Base-by-base conservation (phyloP, 1,284 basidiomycete genomes). In the Papiliotrema laurentii region DNA sequence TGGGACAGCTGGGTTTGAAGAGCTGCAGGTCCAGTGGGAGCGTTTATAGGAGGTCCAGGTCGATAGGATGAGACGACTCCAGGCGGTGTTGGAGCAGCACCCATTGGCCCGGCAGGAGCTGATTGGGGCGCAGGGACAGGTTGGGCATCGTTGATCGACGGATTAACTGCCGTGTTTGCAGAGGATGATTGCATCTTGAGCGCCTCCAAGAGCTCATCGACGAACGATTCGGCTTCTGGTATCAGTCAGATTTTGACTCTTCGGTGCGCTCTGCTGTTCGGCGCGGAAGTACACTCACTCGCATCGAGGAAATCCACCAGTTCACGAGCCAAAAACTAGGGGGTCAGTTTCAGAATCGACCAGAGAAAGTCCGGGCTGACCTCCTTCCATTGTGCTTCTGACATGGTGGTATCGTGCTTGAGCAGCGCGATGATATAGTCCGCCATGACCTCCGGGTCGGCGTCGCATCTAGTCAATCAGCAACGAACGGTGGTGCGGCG, bases 351-450 rank as follows among this genome's bases (percentile, higher is more conserved):
- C 10, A 31, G 2, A 3, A 22, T 7, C 14, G 24, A 19, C 33
- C 16, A 9, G 22, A 13, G 33, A 35, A 13, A 16, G n/a, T 7
- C 16, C 4, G 11, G 9, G 42, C 66, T 45, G 28, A 69, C 87
- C 55, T 83, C 81, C 58, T 85, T 80, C 78, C 96, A 84, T 57
- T 93, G 86, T n/a, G 73, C 69, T 65, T 92, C 88, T 4, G 85
- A 79, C 10, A 70, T 54, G n/a, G 51, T 54, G 11, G 83, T 83
- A 73, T 90, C 89, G 72, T 94, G 89, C 68, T 91, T 91, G 50
- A 97, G 77, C 45, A 97, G 77, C n/a, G 93, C 93, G 43, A 96
- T 81, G 59, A 97, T 86, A 69, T 97, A 97, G 69, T 97, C 91
- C 13, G 89, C 86, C 44, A 97, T 82, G 19, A 93, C 90, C 28